A percentile compares a stretch with the other conserved stretches of the same genome.
phyloP scores from a whole-genome alignment of 2,329 filamentous ascomycete genomes.

The Microthyrium microscopicum region DNA sequence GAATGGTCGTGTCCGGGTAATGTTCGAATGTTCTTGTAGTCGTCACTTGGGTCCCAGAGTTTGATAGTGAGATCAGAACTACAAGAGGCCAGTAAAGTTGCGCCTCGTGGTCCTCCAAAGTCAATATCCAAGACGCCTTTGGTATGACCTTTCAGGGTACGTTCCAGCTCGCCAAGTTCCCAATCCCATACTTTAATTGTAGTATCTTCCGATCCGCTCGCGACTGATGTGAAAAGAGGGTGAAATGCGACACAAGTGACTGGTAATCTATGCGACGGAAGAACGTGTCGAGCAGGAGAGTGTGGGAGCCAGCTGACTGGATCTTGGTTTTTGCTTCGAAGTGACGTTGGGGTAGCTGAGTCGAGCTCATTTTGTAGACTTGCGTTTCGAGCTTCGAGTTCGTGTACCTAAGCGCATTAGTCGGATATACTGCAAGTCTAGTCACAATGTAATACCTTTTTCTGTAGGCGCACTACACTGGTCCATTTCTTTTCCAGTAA shows the following conservation, averaged over 20 bases:
- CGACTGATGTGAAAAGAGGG: conserved; percentile 76
- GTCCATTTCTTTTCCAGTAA: conserved; percentile 98
- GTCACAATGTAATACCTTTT: conserved; percentile 48
- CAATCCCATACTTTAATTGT: conserved; percentile 98
- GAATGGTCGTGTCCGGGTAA: conserved; percentile 85
- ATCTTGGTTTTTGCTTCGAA: conserved; percentile 67
- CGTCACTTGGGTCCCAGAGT: conserved; percentile 79
- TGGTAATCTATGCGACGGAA: conserved; percentile 66
- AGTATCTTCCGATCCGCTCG: conserved; percentile 78
- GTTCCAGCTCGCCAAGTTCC: conserved; percentile 79
- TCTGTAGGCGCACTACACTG: conserved; percentile 82
- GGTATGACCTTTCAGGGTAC: conserved; percentile 83
- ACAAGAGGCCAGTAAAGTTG: conserved; percentile 66
- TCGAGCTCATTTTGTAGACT: conserved; percentile 71
- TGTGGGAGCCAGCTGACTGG: conserved; percentile 76
- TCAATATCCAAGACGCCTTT: conserved; percentile 78
- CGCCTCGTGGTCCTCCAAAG: conserved; percentile 70
- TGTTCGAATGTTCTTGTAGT: conserved; percentile 90
- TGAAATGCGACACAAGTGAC: conserved; percentile 87
- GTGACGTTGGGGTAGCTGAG: conserved; percentile 61
- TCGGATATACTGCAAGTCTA: background rate
- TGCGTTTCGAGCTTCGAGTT: conserved; percentile 62
- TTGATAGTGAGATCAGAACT: conserved; percentile 86
- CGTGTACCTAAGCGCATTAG: conserved; percentile 57
- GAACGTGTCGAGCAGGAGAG: conserved; percentile 60